phyloP scores from a whole-genome alignment of 2,329 filamentous ascomycete genomes.

The Fusarium lateritium region DNA sequence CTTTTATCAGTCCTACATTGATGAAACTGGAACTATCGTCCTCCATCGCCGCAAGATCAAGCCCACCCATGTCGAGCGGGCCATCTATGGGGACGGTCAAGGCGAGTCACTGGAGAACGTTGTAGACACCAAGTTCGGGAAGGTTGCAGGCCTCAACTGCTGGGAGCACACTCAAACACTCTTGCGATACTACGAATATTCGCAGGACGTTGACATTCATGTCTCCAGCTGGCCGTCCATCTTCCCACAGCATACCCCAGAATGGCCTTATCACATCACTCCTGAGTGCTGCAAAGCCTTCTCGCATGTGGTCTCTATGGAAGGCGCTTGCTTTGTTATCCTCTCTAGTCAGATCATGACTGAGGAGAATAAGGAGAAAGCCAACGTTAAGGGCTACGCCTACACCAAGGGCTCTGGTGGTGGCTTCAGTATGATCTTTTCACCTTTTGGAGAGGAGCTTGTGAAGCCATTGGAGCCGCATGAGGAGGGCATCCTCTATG shows the following conservation, averaged over 20 bases:
- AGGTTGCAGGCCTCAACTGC: slow-evolving; percentile 61
- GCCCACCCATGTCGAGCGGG: slow-evolving; percentile 66
- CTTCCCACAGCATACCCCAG: slow-evolving; percentile 25
- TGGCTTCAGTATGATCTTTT: slow-evolving; percentile 52
- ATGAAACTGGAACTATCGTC: slow-evolving; percentile 56
- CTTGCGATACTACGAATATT: slow-evolving; percentile 61
- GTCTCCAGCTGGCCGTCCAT: slow-evolving; percentile 62
- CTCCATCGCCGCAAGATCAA: slow-evolving; percentile 65
- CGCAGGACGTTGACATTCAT: slow-evolving; percentile 62
- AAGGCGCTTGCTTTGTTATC: slow-evolving; percentile 68
- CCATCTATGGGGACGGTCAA: slow-evolving; percentile 62
- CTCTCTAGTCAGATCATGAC: slow-evolving; percentile 65
- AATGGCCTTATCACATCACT: slow-evolving; percentile 47
- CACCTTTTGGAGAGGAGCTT: slow-evolving; percentile 50
- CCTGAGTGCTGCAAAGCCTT: slow-evolving; percentile 51
- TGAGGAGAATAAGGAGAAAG: slow-evolving; percentile 53
- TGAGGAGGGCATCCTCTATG: slow-evolving; percentile 55
- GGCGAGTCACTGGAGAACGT: slow-evolving; percentile 58
- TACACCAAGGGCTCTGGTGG: slow-evolving; percentile 41
- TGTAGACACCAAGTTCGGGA: slow-evolving; percentile 54
- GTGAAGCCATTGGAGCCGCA: slow-evolving; percentile 46
- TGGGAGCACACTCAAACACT: slow-evolving; percentile 66
- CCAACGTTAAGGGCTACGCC: slow-evolving; percentile 51
- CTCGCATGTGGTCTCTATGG: slow-evolving; percentile 69
- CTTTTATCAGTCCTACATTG: slow-evolving; percentile 58